Conservation (phyloP, 2,329 filamentous ascomycete species). For the Calonectria naviculata region DNA sequence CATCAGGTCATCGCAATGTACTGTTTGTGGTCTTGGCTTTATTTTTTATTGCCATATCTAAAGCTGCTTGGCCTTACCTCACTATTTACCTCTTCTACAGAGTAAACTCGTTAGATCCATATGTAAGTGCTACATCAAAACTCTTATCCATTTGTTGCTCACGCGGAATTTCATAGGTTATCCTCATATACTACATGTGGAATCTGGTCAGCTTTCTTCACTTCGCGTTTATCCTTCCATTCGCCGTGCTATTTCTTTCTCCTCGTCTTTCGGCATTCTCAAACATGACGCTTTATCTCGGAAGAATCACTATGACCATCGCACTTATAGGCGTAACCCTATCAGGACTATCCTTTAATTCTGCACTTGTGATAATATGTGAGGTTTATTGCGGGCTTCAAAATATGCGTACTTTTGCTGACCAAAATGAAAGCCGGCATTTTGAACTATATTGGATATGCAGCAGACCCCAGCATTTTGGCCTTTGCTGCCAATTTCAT, state of each 20-base stretch:
- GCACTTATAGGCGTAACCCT: neutral
- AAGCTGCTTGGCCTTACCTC: neutral
- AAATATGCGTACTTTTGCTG: neutral
- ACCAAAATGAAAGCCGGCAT: neutral
- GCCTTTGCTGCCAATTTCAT: neutral
- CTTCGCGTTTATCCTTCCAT: neutral
- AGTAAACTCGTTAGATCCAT: neutral
- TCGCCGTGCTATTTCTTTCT: neutral
- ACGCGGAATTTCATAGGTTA: neutral
- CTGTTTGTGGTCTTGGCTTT: neutral
- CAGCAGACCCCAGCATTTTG: neutral
- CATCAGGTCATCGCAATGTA: neutral
- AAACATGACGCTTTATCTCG: neutral
- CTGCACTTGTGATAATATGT: neutral
- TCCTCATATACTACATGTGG: neutral
- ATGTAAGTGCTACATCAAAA: neutral
- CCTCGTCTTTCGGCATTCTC: neutral
- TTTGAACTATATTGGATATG: neutral
- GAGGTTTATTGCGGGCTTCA: neutral
- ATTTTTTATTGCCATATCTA: neutral
- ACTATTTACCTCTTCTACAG: neutral
- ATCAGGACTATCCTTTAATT: neutral
- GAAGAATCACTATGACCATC: neutral
- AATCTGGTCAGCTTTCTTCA: neutral
- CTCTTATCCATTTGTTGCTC: too few species aligned